Evolutionary conservation across 495 filamentous ascomycete species (phyloP), one percentile per base, ranked within the genome.

Genomic region (Lophium mytilinum): DNA sequence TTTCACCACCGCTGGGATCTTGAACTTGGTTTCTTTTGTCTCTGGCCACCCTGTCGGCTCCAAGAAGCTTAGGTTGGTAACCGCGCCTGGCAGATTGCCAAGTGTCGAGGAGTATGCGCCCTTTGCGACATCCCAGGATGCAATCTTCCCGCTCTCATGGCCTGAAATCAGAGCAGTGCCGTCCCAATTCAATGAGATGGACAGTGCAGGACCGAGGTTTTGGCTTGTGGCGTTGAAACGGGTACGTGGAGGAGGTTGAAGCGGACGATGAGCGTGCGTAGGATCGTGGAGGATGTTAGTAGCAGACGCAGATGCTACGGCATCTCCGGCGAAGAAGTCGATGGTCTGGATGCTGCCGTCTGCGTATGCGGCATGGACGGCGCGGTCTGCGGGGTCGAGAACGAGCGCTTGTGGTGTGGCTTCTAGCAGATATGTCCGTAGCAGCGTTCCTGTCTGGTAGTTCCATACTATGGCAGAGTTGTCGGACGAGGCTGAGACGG

Each of bases 381-480:
- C 90, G 39, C 93, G 80, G 52, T 93, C 85, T 45, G 84, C 86
- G 1, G 92, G 87, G 67, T 98, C 93, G 4, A 97, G 71, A 9
- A 80, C 76, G 24, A 95, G 64, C 59, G 84, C 90, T 24, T 83
- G 74, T 15, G 91, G 87, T 19, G 78, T 76, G n/a, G 75, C 76
- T 1, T 86, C 79, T 47, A 96, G 79, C 17, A 97, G 76, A 60
- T 88, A 84, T 15, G 89, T 95, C 57, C 90, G 83, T 55, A 96
- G 69, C 19, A 82, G 75, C 33, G 76, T 76, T 37, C 90, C 90
- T 1, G 79, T 87, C 30, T 84, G 80, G 66, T 91, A 93, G 68
- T 96, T 88, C 93, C 93, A 98, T 53, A 88, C 79, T 58, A 93
- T 83, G 58, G 85, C 86, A 1, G 83, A 90, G 61, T 85, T 86